phyloP scores from a whole-genome alignment of 2,329 filamentous ascomycete genomes.

The Alternaria dauci region DNA sequence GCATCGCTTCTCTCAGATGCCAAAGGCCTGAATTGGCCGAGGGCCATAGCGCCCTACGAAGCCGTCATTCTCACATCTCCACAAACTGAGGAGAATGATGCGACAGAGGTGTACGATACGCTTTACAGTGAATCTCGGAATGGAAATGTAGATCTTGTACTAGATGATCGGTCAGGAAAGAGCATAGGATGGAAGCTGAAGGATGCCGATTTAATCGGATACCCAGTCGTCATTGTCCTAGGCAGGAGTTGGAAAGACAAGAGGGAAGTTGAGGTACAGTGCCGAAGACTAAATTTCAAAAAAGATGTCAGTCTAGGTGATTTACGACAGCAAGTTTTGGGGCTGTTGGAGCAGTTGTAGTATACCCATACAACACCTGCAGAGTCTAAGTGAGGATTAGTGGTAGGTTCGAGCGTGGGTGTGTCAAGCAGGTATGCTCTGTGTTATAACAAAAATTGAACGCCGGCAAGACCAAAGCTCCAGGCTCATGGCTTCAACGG shows the following conservation, averaged over 20 bases:
- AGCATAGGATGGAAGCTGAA: constrained; percentile 83
- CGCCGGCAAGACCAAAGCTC: not conserved
- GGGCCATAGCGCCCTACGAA: constrained; percentile 84
- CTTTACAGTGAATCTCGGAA: constrained; percentile 47
- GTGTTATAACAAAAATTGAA: not conserved
- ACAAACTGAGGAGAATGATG: constrained; percentile 58
- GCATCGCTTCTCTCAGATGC: constrained; percentile 77
- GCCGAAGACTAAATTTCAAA: constrained; percentile 70
- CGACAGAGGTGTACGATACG: constrained; percentile 69
- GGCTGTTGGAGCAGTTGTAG: constrained; percentile 32
- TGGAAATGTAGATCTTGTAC: constrained; percentile 32
- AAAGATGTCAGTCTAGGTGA: constrained; percentile 64
- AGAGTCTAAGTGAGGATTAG: not conserved
- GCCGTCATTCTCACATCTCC: constrained; percentile 69
- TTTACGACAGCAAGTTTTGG: constrained; percentile 55
- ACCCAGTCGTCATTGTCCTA: constrained; percentile 82
- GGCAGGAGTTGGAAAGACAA: constrained; percentile 59
- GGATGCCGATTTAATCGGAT: constrained; percentile 89
- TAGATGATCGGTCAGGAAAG: constrained; percentile 59
- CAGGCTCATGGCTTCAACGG: not conserved
- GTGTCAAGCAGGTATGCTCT: not conserved
- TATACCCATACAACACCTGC: not conserved
- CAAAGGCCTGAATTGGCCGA: constrained; percentile 83
- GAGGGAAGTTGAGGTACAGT: constrained; percentile 76
- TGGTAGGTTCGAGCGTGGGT: not conserved